Evolutionary conservation across 2,329 filamentous ascomycete genomes (phyloP), one percentile per base, ranked within the genome.

Genomic region (Cladosporium sphaerospermum): DNA sequence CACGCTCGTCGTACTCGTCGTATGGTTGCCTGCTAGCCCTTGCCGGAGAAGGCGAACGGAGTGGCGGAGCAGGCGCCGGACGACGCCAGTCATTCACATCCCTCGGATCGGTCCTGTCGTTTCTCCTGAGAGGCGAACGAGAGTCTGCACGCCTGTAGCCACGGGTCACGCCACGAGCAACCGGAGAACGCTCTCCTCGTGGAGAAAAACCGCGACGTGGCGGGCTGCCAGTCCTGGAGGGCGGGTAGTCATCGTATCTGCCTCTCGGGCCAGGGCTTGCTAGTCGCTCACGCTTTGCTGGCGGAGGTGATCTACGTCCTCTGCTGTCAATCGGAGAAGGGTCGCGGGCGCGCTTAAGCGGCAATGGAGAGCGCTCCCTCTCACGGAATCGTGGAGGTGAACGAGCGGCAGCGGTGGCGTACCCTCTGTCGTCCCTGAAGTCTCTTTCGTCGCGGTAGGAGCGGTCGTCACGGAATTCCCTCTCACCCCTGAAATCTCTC

Each of bases 61-160:
- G 76, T 59, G 76, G 73, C 60, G 50, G 16, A 7, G 40, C 48
- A 31, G 48, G 48, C n/a, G 50, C 43, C 33, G 50, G 50, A 14
- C 50, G 50, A 41, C 78, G 74, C 75, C 75, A 78, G 45, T 71
- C 75, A 53, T 77, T 73, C 16, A 77, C 73, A 37, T 69, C 66
- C 50, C 74, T 69, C 13, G 71, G 69, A 40, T 80, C 77, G 41
- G 71, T 67, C 33, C 76, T 74, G 55, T 76, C 71, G 54, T 73
- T 73, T 61, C 78, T 71, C 43, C 77, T 75, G 40, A 74, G 72
- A 48, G 78, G 78, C 53, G 78, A 83, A 56, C 77, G 75, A 37
- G 80, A 78, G 44, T 53, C 50, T 33, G 50, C 77, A 75, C 42
- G 71, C 45, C 75, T 73, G 62, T 73, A 76, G 57, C 64, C 72